Evolutionary conservation across 2,329 filamentous ascomycete species (phyloP), one percentile per base, ranked within the genome.

Genomic region (Cladosporium oxysporum): DNA sequence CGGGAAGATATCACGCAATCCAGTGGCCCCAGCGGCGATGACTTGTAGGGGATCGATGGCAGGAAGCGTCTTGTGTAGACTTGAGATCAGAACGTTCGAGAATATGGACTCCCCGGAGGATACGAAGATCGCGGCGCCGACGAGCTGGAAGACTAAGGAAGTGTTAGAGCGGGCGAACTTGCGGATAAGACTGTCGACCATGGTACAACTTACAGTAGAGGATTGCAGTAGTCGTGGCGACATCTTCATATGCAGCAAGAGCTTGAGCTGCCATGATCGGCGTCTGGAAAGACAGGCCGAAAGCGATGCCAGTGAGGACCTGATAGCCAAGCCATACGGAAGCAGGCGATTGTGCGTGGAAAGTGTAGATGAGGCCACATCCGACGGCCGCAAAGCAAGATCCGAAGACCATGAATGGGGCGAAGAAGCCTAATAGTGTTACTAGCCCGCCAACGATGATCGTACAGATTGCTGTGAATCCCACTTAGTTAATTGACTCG

Each of bases 241-340:
- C 74, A 52, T 82, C 80, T 16, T 75, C 71, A 1, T 73, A 66
- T 2, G 70, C 59, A 0, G 80, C 75, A 1, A 74, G 68, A 5
- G 75, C 76, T 64, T 83, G 80, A 4, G 75, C 78, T 16, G 77
- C 75, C 58, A 81, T 79, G 67, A 79, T 76, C 7, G 77, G 77
- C 37, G 80, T 75, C 58, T 82, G 79, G n/a, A 81, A 73, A 18
- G 71, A 71, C 12, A 79, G 69, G 4, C 83, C 83, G 14, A 80
- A 72, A 1, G 82, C 81, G 3, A 79, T 71, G 23, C 82, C 83
- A 2, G 77, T 64, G 2, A 85, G 67, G 6, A 81, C 74, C 64
- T 85, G 81, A 71, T 80, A 84, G 5, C 82, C 83, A 26, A 83
- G 79, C 82, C 82, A 84, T 29, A 76, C 73, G 2, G 69, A 73